Percentiles rank a stretch among this genome's conserved stretches.
Conservation (phyloP, 2,329 filamentous ascomycete species). For the Phialophora macrospora region DNA sequence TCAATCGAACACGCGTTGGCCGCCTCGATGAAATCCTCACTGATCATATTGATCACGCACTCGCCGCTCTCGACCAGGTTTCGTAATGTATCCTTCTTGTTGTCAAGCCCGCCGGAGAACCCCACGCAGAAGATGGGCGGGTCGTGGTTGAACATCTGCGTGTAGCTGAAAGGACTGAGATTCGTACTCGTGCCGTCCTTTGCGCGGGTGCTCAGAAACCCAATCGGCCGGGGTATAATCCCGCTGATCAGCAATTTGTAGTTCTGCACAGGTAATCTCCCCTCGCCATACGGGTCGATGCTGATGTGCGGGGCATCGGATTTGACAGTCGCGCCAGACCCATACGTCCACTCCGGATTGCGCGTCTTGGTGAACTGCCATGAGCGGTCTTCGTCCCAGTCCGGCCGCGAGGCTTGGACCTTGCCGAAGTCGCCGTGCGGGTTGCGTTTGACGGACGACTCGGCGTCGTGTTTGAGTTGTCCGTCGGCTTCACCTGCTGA, state of each 20-base stretch:
- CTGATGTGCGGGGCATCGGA: constrained; percentile 67
- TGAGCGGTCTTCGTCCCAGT: constrained; percentile 46
- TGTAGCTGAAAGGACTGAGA: constrained; percentile 86
- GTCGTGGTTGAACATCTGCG: constrained; percentile 81
- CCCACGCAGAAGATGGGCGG: constrained; percentile 79
- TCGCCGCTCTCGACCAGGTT: constrained; percentile 75
- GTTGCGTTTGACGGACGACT: constrained; percentile 45
- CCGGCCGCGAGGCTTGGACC: constrained; percentile 50
- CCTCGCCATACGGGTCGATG: constrained; percentile 79
- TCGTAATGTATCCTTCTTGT: constrained; percentile 76
- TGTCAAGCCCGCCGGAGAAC: constrained; percentile 60
- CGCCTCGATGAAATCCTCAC: constrained; percentile 82
- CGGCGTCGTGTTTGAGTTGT: constrained; percentile 46
- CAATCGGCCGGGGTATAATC: constrained; percentile 81
- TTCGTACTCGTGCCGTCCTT: constrained; percentile 71
- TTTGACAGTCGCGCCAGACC: constrained; percentile 50
- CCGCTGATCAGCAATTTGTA: constrained; percentile 90
- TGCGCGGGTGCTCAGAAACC: constrained; percentile 63
- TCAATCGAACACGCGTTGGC: constrained; percentile 83
- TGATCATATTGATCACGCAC: constrained; percentile 86
- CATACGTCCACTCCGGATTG: constrained; percentile 50
- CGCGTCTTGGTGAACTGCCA: constrained; percentile 49
- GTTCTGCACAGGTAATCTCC: constrained; percentile 71
- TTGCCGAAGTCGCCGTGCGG: constrained; percentile 47
- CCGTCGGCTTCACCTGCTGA: not conserved